Base-by-base conservation (phyloP, 345 rosid genomes). In the Angophora floribunda region DNA sequence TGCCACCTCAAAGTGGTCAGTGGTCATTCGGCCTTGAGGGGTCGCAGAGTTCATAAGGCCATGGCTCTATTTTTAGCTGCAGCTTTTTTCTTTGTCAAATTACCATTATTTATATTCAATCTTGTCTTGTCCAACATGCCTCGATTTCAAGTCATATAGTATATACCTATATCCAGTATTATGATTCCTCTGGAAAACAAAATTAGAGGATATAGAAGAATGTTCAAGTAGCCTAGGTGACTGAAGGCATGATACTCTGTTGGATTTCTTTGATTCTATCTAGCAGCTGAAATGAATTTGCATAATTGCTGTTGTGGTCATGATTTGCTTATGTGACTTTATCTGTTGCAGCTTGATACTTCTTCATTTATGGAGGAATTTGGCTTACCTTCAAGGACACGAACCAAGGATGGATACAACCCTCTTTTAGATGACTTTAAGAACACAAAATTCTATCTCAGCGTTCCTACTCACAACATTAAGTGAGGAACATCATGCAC, bases 361-460 rank as follows among this genome's bases (percentile, higher is more conserved):
- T 96, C 98, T 75, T 90, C 95, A 9, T 97, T 96, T 92, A 97
- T 97, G 99, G 98, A 95, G 90, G 99, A 96, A 93, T 97, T 97
- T 86, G 98, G 98, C 51, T 92, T 97, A 91, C 98, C 98, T 6
- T 80, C 97, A 51, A 97, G 95, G 92, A 96, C 99, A 50, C 94
- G 97, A 89, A 96, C 98, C 13, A 96, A 93, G 93, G 97, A 97
- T 24, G 98, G 99, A 87, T 96, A 96, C 95, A 97, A 97, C 91
- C 99, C 99, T 5, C 95, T 96, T 92, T 92, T 96, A 19, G 98
- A 97, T 87, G 99, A 97, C 94, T 97, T 97, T 94, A 97, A 94
- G 92, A 97, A 97, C 63, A 97, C 99, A 15, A 96, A 96, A 89
- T 93, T 97, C 89, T 96, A 96, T 91, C 96, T 96, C 36, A 97